These are phyloP conservation scores for Actinidia chinensis DNA, from an alignment of 179 eudicot genomes.

Conservation along the genomic window DNA sequence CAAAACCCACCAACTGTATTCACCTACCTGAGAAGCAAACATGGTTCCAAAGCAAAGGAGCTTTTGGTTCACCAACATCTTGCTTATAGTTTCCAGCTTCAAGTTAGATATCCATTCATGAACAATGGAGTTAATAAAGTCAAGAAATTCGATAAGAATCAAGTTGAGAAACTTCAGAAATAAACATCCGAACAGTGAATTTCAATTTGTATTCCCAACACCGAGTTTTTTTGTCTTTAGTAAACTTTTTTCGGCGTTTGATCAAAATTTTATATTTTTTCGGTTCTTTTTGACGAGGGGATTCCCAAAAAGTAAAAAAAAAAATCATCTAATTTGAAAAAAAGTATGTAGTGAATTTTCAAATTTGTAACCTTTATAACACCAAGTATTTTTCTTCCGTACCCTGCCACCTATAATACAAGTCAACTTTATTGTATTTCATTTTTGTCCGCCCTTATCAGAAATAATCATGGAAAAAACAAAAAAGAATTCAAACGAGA, in stretches of 20 bases:
- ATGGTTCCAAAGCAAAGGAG: conserved; percentile 82
- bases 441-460: background rate
- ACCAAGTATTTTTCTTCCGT: background rate
- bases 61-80: conserved; percentile 94
- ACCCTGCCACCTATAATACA: background rate
- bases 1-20: conserved; percentile 11
- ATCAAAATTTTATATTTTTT: no score
- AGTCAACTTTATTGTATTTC: background rate
- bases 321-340: no score
- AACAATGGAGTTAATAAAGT: conserved; percentile 9
- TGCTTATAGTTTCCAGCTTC: conserved; percentile 88
- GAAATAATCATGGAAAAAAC: background rate
- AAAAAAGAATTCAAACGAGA: background rate
- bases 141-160: conserved; percentile 14
- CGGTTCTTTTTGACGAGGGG: no score
- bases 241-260: no score
- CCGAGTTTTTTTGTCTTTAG: no score
- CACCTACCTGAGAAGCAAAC: conserved; percentile 86
- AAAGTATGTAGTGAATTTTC: no score
- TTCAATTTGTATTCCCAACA: conserved; percentile 1
- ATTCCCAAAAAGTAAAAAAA: no score
- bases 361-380: no score
- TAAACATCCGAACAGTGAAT: background rate
- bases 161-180: conserved; percentile 1
- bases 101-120: conserved; percentile 24